These are phyloP conservation scores for Malassezia arunalokei DNA, from an alignment of 1,284 basidiomycete species.

Conservation along the genomic window DNA sequence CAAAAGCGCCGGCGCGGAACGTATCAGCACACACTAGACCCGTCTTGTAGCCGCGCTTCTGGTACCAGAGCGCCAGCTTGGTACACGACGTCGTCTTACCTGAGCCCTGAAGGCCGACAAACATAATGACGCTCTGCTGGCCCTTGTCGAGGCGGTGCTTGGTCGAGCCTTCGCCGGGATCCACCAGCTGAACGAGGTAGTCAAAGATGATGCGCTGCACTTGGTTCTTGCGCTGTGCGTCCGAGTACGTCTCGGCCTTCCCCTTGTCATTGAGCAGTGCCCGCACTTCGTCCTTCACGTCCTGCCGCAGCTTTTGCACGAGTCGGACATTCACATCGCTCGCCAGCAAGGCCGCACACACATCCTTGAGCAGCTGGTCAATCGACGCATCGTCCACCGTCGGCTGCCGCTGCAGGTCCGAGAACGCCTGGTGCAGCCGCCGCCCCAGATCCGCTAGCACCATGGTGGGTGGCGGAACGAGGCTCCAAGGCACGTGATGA, in stretches of 20 bases:
- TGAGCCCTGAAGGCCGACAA: slow-evolving; percentile 59
- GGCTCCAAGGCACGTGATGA: background rate
- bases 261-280: slow-evolving; percentile 35
- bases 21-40: slow-evolving; percentile 98
- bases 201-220: slow-evolving; percentile 64
- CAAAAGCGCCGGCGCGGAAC: slow-evolving; percentile 97
- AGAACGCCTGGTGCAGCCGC: slow-evolving; percentile 83
- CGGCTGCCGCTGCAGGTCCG: slow-evolving; percentile 66
- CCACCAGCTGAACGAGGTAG: slow-evolving; percentile 85
- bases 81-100: slow-evolving; percentile 93
- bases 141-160: slow-evolving; percentile 56
- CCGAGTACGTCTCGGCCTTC: slow-evolving; percentile 25
- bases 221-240: slow-evolving; percentile 35
- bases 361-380: slow-evolving; percentile 68
- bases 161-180: slow-evolving; percentile 50
- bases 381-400: slow-evolving; percentile 62
- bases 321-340: slow-evolving; percentile 97
- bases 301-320: slow-evolving; percentile 70
- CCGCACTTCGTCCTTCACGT: slow-evolving; percentile 63
- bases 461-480: slow-evolving; percentile 51
- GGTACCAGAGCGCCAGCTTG: slow-evolving; percentile 73
- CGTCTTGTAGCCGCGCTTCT: slow-evolving; percentile 92
- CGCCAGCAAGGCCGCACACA: slow-evolving; percentile 83
- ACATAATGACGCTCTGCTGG: slow-evolving; percentile 86
- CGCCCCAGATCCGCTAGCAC: slow-evolving; percentile 90